Evolutionary conservation across 1,139 yeast species (phyloP).

Genomic region (Geotrichum cucujoidarum): DNA sequence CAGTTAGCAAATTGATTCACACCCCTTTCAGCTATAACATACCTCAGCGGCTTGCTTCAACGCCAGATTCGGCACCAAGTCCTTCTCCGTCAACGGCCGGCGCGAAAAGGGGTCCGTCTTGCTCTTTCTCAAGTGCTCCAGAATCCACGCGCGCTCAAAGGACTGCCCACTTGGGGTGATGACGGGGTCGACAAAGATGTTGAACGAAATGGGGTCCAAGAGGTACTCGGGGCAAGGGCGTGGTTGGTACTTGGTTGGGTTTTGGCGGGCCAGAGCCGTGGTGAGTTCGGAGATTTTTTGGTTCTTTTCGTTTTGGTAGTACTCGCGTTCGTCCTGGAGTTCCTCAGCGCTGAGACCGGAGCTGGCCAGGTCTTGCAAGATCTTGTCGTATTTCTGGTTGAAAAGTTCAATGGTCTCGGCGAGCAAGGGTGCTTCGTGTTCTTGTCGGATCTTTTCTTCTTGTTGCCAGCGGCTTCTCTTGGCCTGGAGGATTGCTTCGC

Average conservation of each 20-base stretch:
- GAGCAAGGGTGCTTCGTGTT: conserved; percentile 31
- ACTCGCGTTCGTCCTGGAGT: conserved; percentile 28
- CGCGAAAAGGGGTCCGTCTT: conserved; percentile 45
- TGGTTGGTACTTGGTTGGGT: conserved; percentile 18
- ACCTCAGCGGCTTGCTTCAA: conserved; percentile 41
- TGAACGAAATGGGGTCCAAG: conserved; percentile 47
- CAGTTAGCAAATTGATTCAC: neutral
- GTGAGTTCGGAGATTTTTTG: conserved; percentile 31
- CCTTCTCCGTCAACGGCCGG: conserved; percentile 38
- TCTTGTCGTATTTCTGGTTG: conserved; percentile 27
- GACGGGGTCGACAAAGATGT: conserved; percentile 45
- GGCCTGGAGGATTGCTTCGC: conserved; percentile 31
- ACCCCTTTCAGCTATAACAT: neutral
- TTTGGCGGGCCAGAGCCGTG: conserved; percentile 32
- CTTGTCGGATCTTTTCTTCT: conserved; percentile 27
- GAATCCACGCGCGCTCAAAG: conserved; percentile 42
- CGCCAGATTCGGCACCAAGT: conserved; percentile 44
- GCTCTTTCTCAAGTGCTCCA: conserved; percentile 40
- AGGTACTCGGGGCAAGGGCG: conserved; percentile 39
- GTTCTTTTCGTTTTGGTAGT: conserved; percentile 28
- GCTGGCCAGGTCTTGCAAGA: conserved; percentile 23
- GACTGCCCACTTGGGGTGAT: conserved; percentile 49
- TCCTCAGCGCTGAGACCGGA: conserved; percentile 22
- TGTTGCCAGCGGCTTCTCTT: conserved; percentile 28
- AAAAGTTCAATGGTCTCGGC: conserved; percentile 31